phyloP scores from a whole-genome alignment of 2,329 filamentous ascomycete genomes.

The Aquanectria penicillioides region DNA sequence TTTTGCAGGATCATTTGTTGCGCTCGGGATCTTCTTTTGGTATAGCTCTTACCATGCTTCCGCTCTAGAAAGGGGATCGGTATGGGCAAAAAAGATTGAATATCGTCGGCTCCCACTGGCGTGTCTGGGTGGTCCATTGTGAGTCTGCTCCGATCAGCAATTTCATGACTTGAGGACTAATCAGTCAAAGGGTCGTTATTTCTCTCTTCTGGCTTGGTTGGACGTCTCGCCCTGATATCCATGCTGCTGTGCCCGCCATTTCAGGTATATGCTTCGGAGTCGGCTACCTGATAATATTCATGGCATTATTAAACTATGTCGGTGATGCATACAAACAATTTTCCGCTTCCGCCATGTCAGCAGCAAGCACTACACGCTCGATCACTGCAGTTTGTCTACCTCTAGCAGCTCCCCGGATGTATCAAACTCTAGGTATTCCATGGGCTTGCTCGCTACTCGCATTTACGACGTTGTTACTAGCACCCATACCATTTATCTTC shows the following conservation, averaged over 20 bases:
- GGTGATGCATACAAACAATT: conserved; percentile 18
- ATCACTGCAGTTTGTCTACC: conserved; percentile 21
- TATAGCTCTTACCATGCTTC: conserved; percentile 27
- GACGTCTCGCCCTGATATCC: conserved; percentile 10
- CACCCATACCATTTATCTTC: conserved; percentile 27
- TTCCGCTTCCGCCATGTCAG: conserved; percentile 17
- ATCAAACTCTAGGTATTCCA: conserved; percentile 20
- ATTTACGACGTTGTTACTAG: conserved; percentile 19
- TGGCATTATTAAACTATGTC: conserved; percentile 21
- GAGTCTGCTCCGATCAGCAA: not conserved
- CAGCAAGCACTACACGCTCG: conserved; percentile 16
- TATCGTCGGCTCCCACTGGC: conserved; percentile 31
- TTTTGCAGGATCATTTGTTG: conserved; percentile 1
- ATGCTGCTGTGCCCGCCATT: not conserved
- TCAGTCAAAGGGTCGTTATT: not conserved
- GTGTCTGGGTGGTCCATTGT: conserved; percentile 22
- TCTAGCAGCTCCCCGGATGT: conserved; percentile 27
- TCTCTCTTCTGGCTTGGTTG: conserved; percentile 36
- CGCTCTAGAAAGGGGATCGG: conserved; percentile 1
- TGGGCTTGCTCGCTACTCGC: conserved; percentile 30
- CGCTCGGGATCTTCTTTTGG: conserved; percentile 17
- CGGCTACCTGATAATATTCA: conserved; percentile 9
- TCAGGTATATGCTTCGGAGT: conserved; percentile 2
- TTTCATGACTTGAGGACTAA: not conserved
- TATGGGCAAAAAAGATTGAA: conserved; percentile 25